phyloP scores from a whole-genome alignment of 805 yeast genomes.

The Myxozyma neglecta region DNA sequence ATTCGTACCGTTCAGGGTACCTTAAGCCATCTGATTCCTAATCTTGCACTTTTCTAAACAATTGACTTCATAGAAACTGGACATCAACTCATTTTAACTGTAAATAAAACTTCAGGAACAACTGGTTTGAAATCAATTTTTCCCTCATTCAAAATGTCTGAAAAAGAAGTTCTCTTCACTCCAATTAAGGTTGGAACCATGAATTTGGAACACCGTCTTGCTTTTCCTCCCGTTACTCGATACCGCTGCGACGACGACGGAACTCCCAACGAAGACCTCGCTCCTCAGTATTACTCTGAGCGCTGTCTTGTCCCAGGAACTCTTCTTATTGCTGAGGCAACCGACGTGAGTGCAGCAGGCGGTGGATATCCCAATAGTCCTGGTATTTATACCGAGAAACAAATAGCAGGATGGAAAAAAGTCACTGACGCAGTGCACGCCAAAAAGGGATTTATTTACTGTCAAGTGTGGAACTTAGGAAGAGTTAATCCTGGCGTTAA shows the following conservation, averaged over 20 bases:
- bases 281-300: slow-evolving; percentile 55
- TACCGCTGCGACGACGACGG: slow-evolving; percentile 38
- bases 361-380: slow-evolving; percentile 44
- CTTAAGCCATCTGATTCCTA: not conserved
- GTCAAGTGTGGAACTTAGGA: slow-evolving; percentile 53
- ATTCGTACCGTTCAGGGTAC: not conserved
- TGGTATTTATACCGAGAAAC: slow-evolving; percentile 70
- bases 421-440: slow-evolving; percentile 50
- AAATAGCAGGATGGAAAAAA: slow-evolving; percentile 76
- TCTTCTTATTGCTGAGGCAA: slow-evolving; percentile 60
- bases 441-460: slow-evolving; percentile 42
- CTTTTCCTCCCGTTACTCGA: slow-evolving; percentile 56
- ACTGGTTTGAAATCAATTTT: too few relatives aligned
- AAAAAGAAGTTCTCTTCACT: slow-evolving; percentile 21
- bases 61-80: not conserved
- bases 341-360: slow-evolving; percentile 48
- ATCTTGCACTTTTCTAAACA: not conserved
- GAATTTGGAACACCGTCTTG: slow-evolving; percentile 45
- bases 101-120: too few relatives aligned
- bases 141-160: not conserved
- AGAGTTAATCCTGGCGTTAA: slow-evolving; percentile 41
- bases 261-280: slow-evolving; percentile 43
- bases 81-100: not conserved
- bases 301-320: slow-evolving; percentile 60
- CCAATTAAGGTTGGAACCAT: slow-evolving; percentile 37